Evolutionary conservation across 306 rosid species (phyloP), one percentile per base, ranked within the genome.

Genomic region (Sphenostylis stenocarpa): DNA sequence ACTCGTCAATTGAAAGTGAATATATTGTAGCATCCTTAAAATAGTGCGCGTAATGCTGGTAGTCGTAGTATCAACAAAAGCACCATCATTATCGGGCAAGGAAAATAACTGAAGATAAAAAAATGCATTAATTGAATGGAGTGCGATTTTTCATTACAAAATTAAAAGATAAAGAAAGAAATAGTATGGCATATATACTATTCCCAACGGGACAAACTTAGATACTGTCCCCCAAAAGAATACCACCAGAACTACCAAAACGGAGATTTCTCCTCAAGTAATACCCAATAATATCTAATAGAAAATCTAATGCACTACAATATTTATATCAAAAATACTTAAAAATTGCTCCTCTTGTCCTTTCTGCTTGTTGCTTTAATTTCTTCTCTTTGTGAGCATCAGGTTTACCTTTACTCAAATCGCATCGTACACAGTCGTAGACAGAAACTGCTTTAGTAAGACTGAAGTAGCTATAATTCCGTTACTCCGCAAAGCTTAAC

Each of bases 201-300:
- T 72, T 86, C 75, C 86, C 58, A 58, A 36, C 76, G 45, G 80
- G 77, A 34, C 76, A 80, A 74, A 81, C 78, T 73, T 77, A 80
- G 77, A 83, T 62, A 70, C 85, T 67, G 73, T 75, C 73, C 81
- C 80, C 82, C 13, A 86, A 89, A 89, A 87, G 90, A 87, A 91
- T 87, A 86, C 77, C 78, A 82, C 29, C 71, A 85, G 84, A 76
- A 83, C 82, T 84, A 85, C 85, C 86, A 85, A 86, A 79, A 81
- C 77, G 89, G 83, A 73, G 87, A 85, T 84, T 82, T 87, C 85
- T 78, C 78, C 86, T 73, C 78, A 43, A 63, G 79, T 74, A 77
- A 81, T 69, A 83, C 73, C 83, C 70, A 80, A 74, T 68, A 82
- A n/a, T n/a, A n/a, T n/a, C n/a, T n/a, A n/a, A n/a, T n/a, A n/a